Evolutionary conservation across 129 eudicot species (phyloP).

Genomic region (Dittrichia graveolens): DNA sequence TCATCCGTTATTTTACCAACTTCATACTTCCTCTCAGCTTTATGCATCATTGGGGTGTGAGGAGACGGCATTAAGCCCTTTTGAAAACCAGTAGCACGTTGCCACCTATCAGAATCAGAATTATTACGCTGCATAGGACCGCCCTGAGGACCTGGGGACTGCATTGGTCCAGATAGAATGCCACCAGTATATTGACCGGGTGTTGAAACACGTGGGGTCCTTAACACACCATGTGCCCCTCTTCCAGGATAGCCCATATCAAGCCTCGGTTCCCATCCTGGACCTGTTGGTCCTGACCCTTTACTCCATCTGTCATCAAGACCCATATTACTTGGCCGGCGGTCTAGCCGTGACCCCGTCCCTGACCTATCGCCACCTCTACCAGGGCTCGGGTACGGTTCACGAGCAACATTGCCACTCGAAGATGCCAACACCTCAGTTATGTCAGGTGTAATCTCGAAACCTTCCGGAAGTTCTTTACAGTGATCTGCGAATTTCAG

Average conservation of each 20-base stretch:
- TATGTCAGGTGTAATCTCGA: constrained; percentile 48
- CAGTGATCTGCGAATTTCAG: constrained; percentile 74
- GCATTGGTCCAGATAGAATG: constrained; percentile 71
- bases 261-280: constrained; percentile 55
- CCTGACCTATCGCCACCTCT: constrained; percentile 55
- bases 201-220: constrained; percentile 61
- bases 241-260: constrained; percentile 53
- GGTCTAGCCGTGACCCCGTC: constrained; percentile 53
- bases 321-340: constrained; percentile 53
- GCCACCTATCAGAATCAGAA: constrained; percentile 84
- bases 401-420: constrained; percentile 43
- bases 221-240: constrained; percentile 66
- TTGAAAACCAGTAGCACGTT: constrained; percentile 57
- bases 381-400: constrained; percentile 61
- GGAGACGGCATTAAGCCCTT: constrained; percentile 85
- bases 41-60: constrained; percentile 82
- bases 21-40: constrained; percentile 83
- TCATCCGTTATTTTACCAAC: constrained; percentile 84
- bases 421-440: constrained; percentile 38
- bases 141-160: constrained; percentile 57
- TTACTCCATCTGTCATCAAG: constrained; percentile 73
- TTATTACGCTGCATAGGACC: constrained; percentile 50
- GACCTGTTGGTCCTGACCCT: constrained; percentile 47
- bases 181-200: constrained; percentile 63
- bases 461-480: constrained; percentile 69